phyloP scores from a whole-genome alignment of 805 yeast genomes.

The Candida cerambycidarum region DNA sequence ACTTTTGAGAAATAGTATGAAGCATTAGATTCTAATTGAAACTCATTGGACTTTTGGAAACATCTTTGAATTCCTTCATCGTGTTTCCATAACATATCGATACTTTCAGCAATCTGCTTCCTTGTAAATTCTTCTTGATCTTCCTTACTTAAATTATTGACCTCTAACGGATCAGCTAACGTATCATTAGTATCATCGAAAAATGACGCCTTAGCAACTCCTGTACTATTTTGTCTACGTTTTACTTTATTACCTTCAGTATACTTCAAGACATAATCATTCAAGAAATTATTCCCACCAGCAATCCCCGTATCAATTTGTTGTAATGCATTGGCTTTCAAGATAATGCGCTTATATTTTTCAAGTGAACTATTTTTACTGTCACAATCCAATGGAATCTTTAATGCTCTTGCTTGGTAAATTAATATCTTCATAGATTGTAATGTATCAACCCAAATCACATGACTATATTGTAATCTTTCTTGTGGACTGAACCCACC shows the following conservation, averaged over 20 bases:
- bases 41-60: slow-evolving; percentile 63
- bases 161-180: not conserved
- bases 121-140: slow-evolving; percentile 27
- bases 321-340: slow-evolving; percentile 58
- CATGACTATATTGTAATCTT: slow-evolving; percentile 74
- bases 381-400: slow-evolving; percentile 68
- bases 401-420: slow-evolving; percentile 68
- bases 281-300: slow-evolving; percentile 62
- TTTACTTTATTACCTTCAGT: slow-evolving; percentile 53
- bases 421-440: slow-evolving; percentile 77
- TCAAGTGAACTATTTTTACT: slow-evolving; percentile 45
- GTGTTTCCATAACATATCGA: slow-evolving; percentile 62
- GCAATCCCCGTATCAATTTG: slow-evolving; percentile 65
- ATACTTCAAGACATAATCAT: slow-evolving; percentile 63
- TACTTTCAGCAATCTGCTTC: slow-evolving; percentile 68
- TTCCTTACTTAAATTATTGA: slow-evolving; percentile 8
- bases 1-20: slow-evolving; percentile 77
- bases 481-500: slow-evolving; percentile 83
- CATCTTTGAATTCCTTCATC: slow-evolving; percentile 68
- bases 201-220: slow-evolving; percentile 28
- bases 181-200: slow-evolving; percentile 16
- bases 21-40: slow-evolving; percentile 84
- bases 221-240: slow-evolving; percentile 56
- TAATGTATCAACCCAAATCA: slow-evolving; percentile 90
- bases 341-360: slow-evolving; percentile 47